Conservation (phyloP, 257 asterid genomes). For the Scutellaria galericulata region DNA sequence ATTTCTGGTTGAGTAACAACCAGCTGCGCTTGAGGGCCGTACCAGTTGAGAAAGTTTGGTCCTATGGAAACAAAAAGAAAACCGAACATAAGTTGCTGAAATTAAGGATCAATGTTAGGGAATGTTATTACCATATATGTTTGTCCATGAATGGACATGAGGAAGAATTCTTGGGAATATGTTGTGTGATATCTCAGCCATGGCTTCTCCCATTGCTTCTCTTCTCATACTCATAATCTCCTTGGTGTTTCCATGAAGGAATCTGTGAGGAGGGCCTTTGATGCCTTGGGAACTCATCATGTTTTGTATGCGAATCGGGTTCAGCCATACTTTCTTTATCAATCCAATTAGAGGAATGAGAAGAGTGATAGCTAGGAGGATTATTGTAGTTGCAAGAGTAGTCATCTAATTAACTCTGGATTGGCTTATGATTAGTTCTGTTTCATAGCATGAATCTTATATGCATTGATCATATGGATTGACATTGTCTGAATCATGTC, state of each 20-base stretch:
- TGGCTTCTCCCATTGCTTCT: constrained; percentile 41
- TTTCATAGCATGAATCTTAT: not conserved
- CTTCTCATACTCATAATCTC: constrained; percentile 54
- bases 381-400: constrained; percentile 17
- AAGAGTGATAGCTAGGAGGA: constrained; percentile 33
- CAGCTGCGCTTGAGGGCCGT: constrained; percentile 59
- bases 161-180: constrained; percentile 66
- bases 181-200: constrained; percentile 55
- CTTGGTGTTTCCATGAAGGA: constrained; percentile 63
- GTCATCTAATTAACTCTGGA: constrained; percentile 26
- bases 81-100: not conserved
- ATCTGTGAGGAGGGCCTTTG: constrained; percentile 56
- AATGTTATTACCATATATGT: constrained; percentile 46
- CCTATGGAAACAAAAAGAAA: constrained; percentile 36
- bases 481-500: constrained; percentile 4
- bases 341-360: constrained; percentile 33
- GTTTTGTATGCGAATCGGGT: constrained; percentile 42
- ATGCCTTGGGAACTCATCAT: constrained; percentile 58
- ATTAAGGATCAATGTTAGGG: not conserved
- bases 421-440: no score
- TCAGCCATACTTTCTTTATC: constrained; percentile 50
- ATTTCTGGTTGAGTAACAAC: constrained; percentile 65
- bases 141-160: constrained; percentile 53
- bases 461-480: not conserved
- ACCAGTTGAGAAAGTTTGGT: constrained; percentile 57